Conservation (phyloP, 2,329 filamentous ascomycete genomes). For the Macrophomina pseudophaseolina region DNA sequence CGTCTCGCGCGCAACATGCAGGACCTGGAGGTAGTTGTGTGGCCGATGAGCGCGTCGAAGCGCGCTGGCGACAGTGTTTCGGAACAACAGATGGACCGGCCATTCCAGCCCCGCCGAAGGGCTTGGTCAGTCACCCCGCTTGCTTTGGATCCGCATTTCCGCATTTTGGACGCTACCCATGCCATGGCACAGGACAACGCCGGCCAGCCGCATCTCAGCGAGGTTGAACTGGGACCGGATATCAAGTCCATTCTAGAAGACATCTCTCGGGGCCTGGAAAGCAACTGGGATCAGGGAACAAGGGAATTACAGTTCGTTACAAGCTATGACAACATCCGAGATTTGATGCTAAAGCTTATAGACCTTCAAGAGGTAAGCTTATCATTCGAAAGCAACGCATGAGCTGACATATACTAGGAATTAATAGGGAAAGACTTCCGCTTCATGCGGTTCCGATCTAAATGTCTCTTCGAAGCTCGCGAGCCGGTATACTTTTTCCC, state of each 20-base stretch:
- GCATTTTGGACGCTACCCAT: background rate
- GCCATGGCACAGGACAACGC: background rate
- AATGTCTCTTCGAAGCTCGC: background rate
- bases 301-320: background rate
- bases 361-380: background rate
- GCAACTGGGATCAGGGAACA: background rate
- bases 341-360: background rate
- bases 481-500: constrained; percentile 1
- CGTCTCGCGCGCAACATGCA: background rate
- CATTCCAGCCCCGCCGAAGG: background rate
- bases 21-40: background rate
- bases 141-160: background rate
- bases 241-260: background rate
- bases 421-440: constrained; percentile 9
- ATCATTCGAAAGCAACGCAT: background rate
- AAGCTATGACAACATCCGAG: background rate
- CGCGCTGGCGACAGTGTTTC: background rate
- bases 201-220: constrained; percentile 3
- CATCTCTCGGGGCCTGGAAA: background rate
- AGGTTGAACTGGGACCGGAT: background rate
- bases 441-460: background rate
- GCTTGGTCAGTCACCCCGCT: background rate
- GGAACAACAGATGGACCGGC: background rate
- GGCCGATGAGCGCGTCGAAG: background rate
- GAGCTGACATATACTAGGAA: background rate